Evolutionary conservation across 192 early-diverging fungal species (phyloP), one percentile per base, ranked within the genome.

Genomic region (Gryganskiella cystojenkinii): DNA sequence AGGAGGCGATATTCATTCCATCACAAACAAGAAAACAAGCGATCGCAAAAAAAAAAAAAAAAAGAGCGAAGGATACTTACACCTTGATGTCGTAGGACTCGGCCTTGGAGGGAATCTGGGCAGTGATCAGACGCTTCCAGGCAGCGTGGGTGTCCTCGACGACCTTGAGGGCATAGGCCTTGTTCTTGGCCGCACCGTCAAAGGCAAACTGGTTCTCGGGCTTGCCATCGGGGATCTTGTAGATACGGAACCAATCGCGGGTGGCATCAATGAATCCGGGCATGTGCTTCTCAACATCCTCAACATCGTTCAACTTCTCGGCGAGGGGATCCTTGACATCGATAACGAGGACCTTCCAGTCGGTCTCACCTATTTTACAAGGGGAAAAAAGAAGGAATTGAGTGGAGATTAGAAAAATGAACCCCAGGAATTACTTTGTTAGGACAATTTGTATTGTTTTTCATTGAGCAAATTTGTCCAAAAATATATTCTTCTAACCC

Each of bases 161-260:
- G 49, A 99, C 87, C 62, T 98, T 91, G 66, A 80, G 86, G 64
- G 98, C 94, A 75, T 97, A 99, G 49, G 88, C 56, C 74, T 85
- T 89, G 84, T 92, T 89, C 85, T 92, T 92, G 79, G 92, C 91
- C 68, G 89, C 90, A 65, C 92, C 93, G 65, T 86, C 86, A 85
- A 99, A 99, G 46, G 98, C 98, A 89, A 99, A 98, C 87, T 95
- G 90, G 90, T 99, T 99, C 87, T 97, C 96, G 66, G 95, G 96
- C 91, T 98, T 98, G 79, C 96, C 97, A 89, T 99, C 97, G 59
- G 98, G 98, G 78, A 98, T 98, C 87, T 99, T 98, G 94, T 99
- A 98, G 86, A 97, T 96, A 79, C 96, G 93, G 96, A 99, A 99
- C 97, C 97, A 99, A 81, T 98, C 97, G 84, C 96, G 96, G 46